Conservation (phyloP, 345 rosid species). For the Syzygium grande region DNA sequence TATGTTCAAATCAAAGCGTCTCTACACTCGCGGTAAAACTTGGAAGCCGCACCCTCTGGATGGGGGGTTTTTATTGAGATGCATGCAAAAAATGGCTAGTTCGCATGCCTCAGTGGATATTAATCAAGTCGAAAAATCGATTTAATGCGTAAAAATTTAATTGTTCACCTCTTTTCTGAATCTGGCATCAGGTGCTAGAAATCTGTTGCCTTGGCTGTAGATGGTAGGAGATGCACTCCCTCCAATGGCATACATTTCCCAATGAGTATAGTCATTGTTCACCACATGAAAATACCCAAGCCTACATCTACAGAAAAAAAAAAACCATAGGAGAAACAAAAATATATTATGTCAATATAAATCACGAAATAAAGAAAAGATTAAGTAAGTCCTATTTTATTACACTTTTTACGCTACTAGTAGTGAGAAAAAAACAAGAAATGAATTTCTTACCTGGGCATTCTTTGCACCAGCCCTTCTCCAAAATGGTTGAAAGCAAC, state of each 20-base stretch:
- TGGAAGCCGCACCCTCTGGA: not conserved
- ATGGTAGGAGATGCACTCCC: conserved; percentile 80
- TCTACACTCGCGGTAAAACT: not conserved
- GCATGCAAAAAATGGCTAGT: not conserved
- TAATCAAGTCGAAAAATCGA: not conserved
- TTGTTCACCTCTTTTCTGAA: conserved; percentile 46
- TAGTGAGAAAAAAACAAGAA: not conserved
- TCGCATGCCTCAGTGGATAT: not conserved
- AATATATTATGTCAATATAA: not conserved
- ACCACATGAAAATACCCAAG: conserved; percentile 84
- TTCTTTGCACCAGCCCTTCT: conserved; percentile 80
- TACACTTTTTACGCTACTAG: not conserved
- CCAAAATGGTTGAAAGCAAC: conserved; percentile 84
- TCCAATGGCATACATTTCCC: conserved; percentile 86
- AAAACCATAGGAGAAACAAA: not conserved
- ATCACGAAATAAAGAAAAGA: not conserved
- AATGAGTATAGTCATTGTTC: conserved; percentile 80
- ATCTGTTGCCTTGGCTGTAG: conserved; percentile 75
- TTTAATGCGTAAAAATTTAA: not conserved
- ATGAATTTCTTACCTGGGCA: conserved; percentile 47
- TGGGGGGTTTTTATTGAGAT: not conserved
- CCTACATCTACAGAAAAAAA: conserved; percentile 39
- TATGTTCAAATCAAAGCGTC: not conserved
- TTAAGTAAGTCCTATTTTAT: not conserved
- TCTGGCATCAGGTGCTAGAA: conserved; percentile 52